A percentile compares a stretch with the other conserved stretches of the same genome.
Conservation (phyloP, 352 stramenopile genomes). For the Aphanomyces astaci region DNA sequence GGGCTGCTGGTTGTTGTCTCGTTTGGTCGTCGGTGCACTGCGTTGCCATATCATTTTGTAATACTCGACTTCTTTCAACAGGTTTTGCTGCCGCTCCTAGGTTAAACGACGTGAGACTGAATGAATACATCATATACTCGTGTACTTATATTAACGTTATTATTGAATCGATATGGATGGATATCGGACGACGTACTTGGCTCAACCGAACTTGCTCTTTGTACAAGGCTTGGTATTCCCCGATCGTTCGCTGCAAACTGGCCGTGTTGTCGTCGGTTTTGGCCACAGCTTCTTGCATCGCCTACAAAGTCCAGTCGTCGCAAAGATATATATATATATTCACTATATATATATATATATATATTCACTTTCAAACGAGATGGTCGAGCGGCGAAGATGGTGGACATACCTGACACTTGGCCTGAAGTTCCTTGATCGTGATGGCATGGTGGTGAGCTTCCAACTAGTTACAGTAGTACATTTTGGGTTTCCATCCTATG, state of each 20-base stretch:
- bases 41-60: constrained; percentile 62
- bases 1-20: background rate
- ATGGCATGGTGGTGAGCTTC: constrained; percentile 9
- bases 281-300: constrained; percentile 50
- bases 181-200: constrained; percentile 28
- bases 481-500: no score
- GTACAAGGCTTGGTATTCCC: constrained; percentile 73
- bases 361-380: no score
- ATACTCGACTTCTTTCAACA: constrained; percentile 71
- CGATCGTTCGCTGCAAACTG: constrained; percentile 64
- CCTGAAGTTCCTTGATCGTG: constrained; percentile 33
- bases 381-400: no score
- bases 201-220: constrained; percentile 79
- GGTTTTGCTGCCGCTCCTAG: constrained; percentile 55
- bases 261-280: constrained; percentile 69
- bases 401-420: constrained; percentile 28
- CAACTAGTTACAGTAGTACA: background rate
- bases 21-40: constrained; percentile 1
- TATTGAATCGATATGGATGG: no score
- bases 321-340: no score
- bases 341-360: constrained; percentile 41
- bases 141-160: no score
- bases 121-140: background rate
- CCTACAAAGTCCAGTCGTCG: constrained; percentile 44
- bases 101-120: background rate